Evolutionary conservation across 208 protist genomes (phyloP), one percentile per base, ranked within the genome.

Genomic region (Crithidia sp.): DNA sequence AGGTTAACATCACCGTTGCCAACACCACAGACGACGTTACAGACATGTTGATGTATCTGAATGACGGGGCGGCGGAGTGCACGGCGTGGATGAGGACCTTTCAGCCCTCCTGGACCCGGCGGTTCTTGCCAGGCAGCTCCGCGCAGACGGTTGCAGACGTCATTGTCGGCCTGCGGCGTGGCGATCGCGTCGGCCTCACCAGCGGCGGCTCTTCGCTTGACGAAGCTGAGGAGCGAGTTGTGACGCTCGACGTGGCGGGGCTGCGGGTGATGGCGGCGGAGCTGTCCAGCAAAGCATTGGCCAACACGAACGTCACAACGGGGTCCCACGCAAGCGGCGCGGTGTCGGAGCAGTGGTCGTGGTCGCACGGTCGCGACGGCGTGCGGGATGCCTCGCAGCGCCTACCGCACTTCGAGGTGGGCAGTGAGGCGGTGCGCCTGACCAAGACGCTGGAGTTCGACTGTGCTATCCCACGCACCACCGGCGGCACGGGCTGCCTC

Each of bases 391-490:
- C n/a, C 3, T 47, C 60, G 8, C 10, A 2, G 12, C 62, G 62
- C 0, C 17, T 62, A 14, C 9, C 9, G 5, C 44, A 36, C 14
- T 59, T 49, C 52, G 47, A 61, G 17, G 67, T 81, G 1, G 67
- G 53, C 61, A 65, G 67, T 8, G 82, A 87, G 66, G 67, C 68
- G 5, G 75, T 76, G 17, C 39, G 62, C 8, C 61, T 87, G 47
- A 63, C 75, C 37, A 81, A 83, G 62, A 76, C 74, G 47, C 67
- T 87, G 57, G 77, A 83, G 71, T 36, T 87, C 7, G 71, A 76
- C 37, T 87, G 82, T 65, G 61, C 73, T 4, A 73, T 81, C 3
- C 68, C 75, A 3, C 55, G 57, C 7, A 16, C 39, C 16, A 40
- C 45, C 9, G 16, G 40, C 13, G 52, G 43, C 8, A 36, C 53